A percentile compares a stretch with the other conserved stretches of the same genome.
Evolutionary conservation across 805 yeast species (phyloP).

Genomic region (Schwanniomyces vanrijiae): DNA sequence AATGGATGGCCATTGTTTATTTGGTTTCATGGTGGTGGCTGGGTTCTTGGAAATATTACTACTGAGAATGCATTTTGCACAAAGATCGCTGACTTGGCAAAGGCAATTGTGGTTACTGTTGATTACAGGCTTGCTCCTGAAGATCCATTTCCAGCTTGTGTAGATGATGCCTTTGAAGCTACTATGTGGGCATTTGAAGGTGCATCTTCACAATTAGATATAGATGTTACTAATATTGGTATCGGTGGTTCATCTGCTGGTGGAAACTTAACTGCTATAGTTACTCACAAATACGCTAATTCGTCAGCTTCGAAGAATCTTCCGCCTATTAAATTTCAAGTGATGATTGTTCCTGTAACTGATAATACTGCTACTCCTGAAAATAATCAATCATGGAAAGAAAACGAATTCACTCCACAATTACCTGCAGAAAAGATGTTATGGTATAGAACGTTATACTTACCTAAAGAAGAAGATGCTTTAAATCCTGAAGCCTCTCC

Average conservation of each 20-base stretch:
- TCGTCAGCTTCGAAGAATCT: constrained; percentile 17
- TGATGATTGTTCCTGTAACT: constrained; percentile 45
- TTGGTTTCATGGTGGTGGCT: constrained; percentile 49
- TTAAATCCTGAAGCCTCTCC: constrained; percentile 41
- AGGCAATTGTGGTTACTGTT: constrained; percentile 43
- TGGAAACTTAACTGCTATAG: constrained; percentile 39
- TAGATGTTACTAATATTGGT: constrained; percentile 32
- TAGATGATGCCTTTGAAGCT: constrained; percentile 44
- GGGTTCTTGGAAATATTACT: constrained; percentile 39
- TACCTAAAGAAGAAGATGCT: constrained; percentile 29
- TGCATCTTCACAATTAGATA: constrained; percentile 18
- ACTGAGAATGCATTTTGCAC: constrained; percentile 46
- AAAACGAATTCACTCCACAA: constrained; percentile 40
- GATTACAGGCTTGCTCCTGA: constrained; percentile 55
- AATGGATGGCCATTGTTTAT: constrained; percentile 38
- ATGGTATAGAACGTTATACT: constrained; percentile 44
- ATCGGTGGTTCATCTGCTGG: constrained; percentile 52
- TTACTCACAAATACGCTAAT: constrained; percentile 30
- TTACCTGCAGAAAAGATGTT: constrained; percentile 46
- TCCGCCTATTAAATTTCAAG: constrained; percentile 38
- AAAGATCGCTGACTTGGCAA: constrained; percentile 33
- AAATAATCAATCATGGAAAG: constrained; percentile 37
- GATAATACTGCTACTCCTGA: constrained; percentile 41
- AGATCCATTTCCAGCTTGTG: constrained; percentile 47
- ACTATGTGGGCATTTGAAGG: constrained; percentile 24